Base-by-base conservation (phyloP, 306 rosid genomes). In the Dalbergia cultrata region DNA sequence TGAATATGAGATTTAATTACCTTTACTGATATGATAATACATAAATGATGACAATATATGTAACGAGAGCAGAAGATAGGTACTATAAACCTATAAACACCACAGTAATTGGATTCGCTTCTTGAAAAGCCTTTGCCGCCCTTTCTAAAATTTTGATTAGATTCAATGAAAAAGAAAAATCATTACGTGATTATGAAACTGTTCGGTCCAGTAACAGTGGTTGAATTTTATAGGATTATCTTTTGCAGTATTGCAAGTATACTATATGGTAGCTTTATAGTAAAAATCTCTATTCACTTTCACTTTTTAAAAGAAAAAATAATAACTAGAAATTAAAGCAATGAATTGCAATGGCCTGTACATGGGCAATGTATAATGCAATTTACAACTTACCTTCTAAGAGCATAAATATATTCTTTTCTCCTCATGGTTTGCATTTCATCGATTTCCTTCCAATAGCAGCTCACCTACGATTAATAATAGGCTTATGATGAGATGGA, bases 51-150 rank as follows among this genome's bases (percentile, higher is more conserved):
- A 22, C 3, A 26, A 26, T 26, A 26, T 26, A 26, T 26, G 12
- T 7, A 63, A 10, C n/a, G 14, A 35, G 39, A 7, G 31, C 12
- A 72, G 11, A 3, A 72, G 35, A 6, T 17, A 9, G 56, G 9
- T 37, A 52, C 0, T 35, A 9, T 72, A 79, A 19, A 80, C 83
- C 66, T 80, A 47, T 31, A 39, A 26, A 64, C 84, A 7, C 83
- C 83, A 62, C 78, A 73, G 52, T 6, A 80, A 21, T 57, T 26
- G 59, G 6, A 9, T 0, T 21, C 34, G 13, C 0, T 17, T 0
- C 19, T 60, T 26, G 13, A 4, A 3, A 2, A 0, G 33, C 9
- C 57, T 43, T 70, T 19, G 18, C 57, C 72, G 18, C 65, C 71
- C 19, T 0, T 61, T 34, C 78, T 80, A 73, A 71, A 71, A 69